Base-by-base conservation (phyloP, 2,329 filamentous ascomycete species). In the Botrytis byssoidea region DNA sequence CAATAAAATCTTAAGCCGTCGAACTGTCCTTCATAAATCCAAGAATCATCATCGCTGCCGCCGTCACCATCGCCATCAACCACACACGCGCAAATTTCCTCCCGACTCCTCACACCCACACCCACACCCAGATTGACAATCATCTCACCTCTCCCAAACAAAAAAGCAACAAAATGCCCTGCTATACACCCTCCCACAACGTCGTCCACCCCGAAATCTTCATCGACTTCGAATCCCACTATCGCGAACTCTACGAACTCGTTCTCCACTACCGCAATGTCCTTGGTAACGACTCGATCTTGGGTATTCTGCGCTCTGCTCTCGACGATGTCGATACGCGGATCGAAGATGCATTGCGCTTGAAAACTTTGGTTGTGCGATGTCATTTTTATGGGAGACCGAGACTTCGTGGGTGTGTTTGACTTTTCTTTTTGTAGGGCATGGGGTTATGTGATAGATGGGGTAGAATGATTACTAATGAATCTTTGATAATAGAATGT, bases 1-100 rank as follows among this genome's bases (percentile, higher is more conserved):
- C 10, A 14, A 12, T n/a, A 2, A 4, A 55, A 10, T 7, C 5
- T n/a, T 4, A 2, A n/a, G 0, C 0, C 7, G 12, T n/a, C 25
- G 9, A 16, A 55, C 12, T 7, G 16, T n/a, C 7, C 25, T 2
- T 16, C 25, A 7, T 4, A n/a, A n/a, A 55, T 5, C 10, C 9
- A 14, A n/a, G 0, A 51, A 55, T n/a, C 25, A 5, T 25, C 12
- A n/a, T n/a, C 12, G 25, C 32, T 2, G 32, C 32, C 32, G 32
- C 10, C 44, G 1, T 46, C 44, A 18, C 20, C 8, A 1, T 51
- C 48, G 12, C 25, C 48, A 55, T n/a, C 48, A 55, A 16, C 5
- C 1, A n/a, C 12, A 55, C 12, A 14, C 3, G 14, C 12, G 1
- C 5, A n/a, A n/a, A 16, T 14, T 2, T 5, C 2, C 12, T 55